These are phyloP conservation scores for Meripilus lineatus DNA, from an alignment of 1,284 basidiomycete genomes.

Conservation along the genomic window DNA sequence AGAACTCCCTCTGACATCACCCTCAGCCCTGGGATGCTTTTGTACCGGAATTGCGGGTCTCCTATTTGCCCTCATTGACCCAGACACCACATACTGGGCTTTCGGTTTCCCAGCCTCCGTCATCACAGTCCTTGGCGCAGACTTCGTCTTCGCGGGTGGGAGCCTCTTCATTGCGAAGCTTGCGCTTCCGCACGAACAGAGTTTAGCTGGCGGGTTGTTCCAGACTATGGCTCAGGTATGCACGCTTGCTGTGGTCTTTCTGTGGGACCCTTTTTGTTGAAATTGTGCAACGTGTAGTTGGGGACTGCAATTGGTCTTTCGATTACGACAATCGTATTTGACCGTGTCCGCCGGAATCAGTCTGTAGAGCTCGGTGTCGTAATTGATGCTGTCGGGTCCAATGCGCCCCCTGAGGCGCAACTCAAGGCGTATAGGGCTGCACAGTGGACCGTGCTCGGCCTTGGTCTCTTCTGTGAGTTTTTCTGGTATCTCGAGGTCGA, in stretches of 20 bases:
- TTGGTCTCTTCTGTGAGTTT: slow-evolving; percentile 5
- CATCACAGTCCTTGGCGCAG: slow-evolving; percentile 26
- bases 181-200: slow-evolving; percentile 7
- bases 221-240: slow-evolving; percentile 9
- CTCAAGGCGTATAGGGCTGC: slow-evolving; percentile 5
- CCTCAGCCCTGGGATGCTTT: slow-evolving; percentile 44
- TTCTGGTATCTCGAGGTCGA: too few species aligned
- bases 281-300: background rate
- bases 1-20: background rate
- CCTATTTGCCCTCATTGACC: slow-evolving; percentile 63
- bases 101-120: slow-evolving; percentile 8
- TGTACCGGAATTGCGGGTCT: slow-evolving; percentile 56
- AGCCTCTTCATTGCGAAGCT: slow-evolving; percentile 69
- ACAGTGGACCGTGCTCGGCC: slow-evolving; percentile 3
- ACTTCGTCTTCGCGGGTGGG: slow-evolving; percentile 69
- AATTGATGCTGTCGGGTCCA: slow-evolving; percentile 2
- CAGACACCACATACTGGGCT: slow-evolving; percentile 25
- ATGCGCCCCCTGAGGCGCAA: slow-evolving; percentile 4
- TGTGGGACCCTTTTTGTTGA: background rate
- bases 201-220: slow-evolving; percentile 7
- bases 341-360: slow-evolving; percentile 3
- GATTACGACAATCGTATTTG: slow-evolving; percentile 8
- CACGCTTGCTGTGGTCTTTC: too few species aligned
- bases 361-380: slow-evolving; percentile 2
- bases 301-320: slow-evolving; percentile 6